Evolutionary conservation across 108 stramenopile genomes (phyloP), one percentile per base, ranked within the genome.

Genomic region (Skeletonema marinoi): DNA sequence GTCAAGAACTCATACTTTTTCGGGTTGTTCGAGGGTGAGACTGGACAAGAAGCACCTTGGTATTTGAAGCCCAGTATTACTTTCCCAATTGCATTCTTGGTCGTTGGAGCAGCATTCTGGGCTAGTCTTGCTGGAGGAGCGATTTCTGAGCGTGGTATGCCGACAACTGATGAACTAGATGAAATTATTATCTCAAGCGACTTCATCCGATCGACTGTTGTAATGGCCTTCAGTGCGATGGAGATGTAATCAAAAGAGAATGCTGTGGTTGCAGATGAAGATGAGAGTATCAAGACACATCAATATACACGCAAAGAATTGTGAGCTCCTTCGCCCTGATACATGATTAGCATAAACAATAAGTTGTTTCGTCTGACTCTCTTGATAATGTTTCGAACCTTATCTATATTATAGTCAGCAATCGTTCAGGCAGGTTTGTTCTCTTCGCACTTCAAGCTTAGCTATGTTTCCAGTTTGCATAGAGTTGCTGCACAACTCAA

Each of bases 11-110:
- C 90, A 44, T 97, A 97, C 73, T 94, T 97, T 77, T 97, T 96
- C 74, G 97, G 97, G 17, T 88, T 97, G 64, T 97, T 97, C 71
- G 97, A 96, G 78, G 91, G 92, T 32, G 94, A 96, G 78, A 95
- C 96, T 13, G 97, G 96, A 31, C 83, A 96, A 79, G 81, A 92
- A 74, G 91, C 97, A 1, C 97, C 97, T 30, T 97, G 97, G 97
- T 93, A 91, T 78, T 84, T 97, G 60, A 87, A 89, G 56, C 97
- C 97, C 30, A 89, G 86, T 65, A 96, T 97, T 70, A 97, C 97
- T 2, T 97, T 97, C 66, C 97, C 97, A 7, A 84, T 96, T 62
- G 95, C 95, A 58, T 96, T 97, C 80, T 69, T 83, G 68, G 83
- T 96, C 19, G 94, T 95, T 13, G 95, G 94, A 12, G 82, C 86